A percentile compares a stretch with the other conserved stretches of the same genome.
Evolutionary conservation across 805 yeast species (phyloP).

Genomic region (Dipodascopsis uninucleata): DNA sequence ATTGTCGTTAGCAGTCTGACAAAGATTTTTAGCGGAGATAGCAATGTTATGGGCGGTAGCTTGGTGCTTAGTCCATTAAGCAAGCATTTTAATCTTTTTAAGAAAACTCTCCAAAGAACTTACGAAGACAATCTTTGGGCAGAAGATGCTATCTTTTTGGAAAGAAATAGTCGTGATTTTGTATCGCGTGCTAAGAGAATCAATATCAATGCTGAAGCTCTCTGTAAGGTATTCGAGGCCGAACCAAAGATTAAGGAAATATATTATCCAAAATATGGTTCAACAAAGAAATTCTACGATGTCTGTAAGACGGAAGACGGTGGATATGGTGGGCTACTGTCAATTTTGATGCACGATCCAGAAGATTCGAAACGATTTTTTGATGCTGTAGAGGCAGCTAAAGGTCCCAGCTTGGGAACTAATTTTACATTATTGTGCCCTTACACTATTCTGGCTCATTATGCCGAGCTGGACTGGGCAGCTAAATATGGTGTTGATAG

Average conservation of each 20-base stretch:
- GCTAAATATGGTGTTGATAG: constrained; percentile 74
- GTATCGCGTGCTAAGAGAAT: constrained; percentile 51
- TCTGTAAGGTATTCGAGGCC: constrained; percentile 33
- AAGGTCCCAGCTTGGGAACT: constrained; percentile 85
- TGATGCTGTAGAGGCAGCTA: constrained; percentile 59
- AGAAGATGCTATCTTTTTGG: constrained; percentile 88
- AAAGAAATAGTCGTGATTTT: constrained; percentile 90
- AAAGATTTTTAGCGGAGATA: constrained; percentile 89
- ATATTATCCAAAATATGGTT: constrained; percentile 62
- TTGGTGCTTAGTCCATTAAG: constrained; percentile 71
- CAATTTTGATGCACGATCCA: constrained; percentile 60
- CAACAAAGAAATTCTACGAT: constrained; percentile 64
- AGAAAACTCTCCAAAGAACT: constrained; percentile 49
- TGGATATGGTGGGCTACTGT: constrained; percentile 81
- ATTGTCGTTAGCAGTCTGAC: constrained; percentile 82
- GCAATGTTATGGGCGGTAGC: constrained; percentile 92
- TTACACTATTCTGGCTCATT: constrained; percentile 76
- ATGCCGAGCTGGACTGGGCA: constrained; percentile 69
- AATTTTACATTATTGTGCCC: constrained; percentile 84
- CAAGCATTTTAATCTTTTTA: constrained; percentile 47
- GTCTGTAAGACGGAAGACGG: constrained; percentile 57
- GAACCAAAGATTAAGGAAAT: constrained; percentile 47
- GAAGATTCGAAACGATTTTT: constrained; percentile 63
- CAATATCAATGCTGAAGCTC: constrained; percentile 41
- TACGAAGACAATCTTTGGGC: constrained; percentile 82